Base-by-base conservation (phyloP, 2,329 filamentous ascomycete species). In the Talaromyces sp. region DNA sequence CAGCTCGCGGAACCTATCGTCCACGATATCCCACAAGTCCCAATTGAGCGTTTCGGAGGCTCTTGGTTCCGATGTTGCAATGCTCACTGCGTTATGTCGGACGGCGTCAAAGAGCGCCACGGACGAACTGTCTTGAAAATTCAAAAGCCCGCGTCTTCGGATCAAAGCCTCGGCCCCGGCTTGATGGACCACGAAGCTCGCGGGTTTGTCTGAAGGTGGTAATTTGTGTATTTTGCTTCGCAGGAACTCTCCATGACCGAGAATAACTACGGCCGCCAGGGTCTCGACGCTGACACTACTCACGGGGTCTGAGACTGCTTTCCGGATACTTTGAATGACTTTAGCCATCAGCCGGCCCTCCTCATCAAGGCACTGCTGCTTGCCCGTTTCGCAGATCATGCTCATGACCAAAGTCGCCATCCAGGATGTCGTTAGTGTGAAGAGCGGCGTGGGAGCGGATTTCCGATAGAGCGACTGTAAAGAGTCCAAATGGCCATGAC, bases 401-500 rank as follows among this genome's bases (percentile, higher is more conserved):
- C 47, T 30, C 27, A 63, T 27, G n/a, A 55, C 22, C 51, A 63
- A 49, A 19, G 56, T 51, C 30, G 44, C 54, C 30, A 63, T 33
- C 58, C 61, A 63, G 22, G 58, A 53, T 44, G 61, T 63, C 13
- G 58, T 39, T n/a, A 57, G 19, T 5, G 57, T 54, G 33, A 63
- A 36, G 5, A 54, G 44, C 11, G 58, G 60, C 17, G 47, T 30
- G n/a, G 53, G 49, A 8, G 58, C 39, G 10, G 32, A 28, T 54
- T 25, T 27, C 11, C 52, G 22, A 51, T 55, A 60, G 11, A 60
- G 44, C 4, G 22, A 19, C 25, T 30, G 61, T 19, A 63, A 33
- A 53, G 56, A 60, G 33, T 57, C 61, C n/a, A 62, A 27, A 44
- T 62, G 61, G 13, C 61, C 61, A 32, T 62, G 61, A 22, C 61